These are phyloP conservation scores for Huntiella omanensis DNA, from an alignment of 2,329 filamentous ascomycete species.

Conservation along the genomic window DNA sequence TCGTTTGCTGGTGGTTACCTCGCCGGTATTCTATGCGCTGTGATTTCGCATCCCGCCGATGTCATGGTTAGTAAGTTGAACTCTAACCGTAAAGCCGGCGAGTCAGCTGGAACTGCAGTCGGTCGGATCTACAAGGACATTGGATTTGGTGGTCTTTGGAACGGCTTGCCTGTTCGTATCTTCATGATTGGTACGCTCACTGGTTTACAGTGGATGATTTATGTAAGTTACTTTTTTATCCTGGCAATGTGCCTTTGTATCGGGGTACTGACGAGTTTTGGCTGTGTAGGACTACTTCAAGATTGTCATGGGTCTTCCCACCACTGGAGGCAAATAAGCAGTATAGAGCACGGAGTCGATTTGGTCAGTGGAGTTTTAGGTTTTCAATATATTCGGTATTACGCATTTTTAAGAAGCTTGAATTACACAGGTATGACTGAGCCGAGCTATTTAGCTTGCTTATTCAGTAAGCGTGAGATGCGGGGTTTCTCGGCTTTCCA, in stretches of 20 bases:
- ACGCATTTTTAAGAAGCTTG: too few relatives aligned
- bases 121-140: slow-evolving; percentile 71
- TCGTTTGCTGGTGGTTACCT: slow-evolving; percentile 71
- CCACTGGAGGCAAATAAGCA: slow-evolving; percentile 50
- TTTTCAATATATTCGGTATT: too few relatives aligned
- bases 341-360: slow-evolving; percentile 11
- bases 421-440: too few relatives aligned
- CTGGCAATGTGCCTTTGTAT: not conserved
- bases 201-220: slow-evolving; percentile 86
- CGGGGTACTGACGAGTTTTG: slow-evolving; percentile 11
- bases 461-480: too few relatives aligned
- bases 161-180: slow-evolving; percentile 66
- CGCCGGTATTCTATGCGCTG: slow-evolving; percentile 73
- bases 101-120: slow-evolving; percentile 60
- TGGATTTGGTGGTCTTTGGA: slow-evolving; percentile 79
- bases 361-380: too few relatives aligned
- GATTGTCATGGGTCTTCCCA: slow-evolving; percentile 74
- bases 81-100: slow-evolving; percentile 53
- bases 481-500: too few relatives aligned
- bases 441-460: too few relatives aligned
- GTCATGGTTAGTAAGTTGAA: slow-evolving; percentile 93
- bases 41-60: slow-evolving; percentile 63
- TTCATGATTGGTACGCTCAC: slow-evolving; percentile 77
- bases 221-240: slow-evolving; percentile 30
- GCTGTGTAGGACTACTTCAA: slow-evolving; percentile 55